Evolutionary conservation across 768 basidiomycete species (phyloP), one percentile per base, ranked within the genome.

Genomic region (Rhizopogon vinicolor): DNA sequence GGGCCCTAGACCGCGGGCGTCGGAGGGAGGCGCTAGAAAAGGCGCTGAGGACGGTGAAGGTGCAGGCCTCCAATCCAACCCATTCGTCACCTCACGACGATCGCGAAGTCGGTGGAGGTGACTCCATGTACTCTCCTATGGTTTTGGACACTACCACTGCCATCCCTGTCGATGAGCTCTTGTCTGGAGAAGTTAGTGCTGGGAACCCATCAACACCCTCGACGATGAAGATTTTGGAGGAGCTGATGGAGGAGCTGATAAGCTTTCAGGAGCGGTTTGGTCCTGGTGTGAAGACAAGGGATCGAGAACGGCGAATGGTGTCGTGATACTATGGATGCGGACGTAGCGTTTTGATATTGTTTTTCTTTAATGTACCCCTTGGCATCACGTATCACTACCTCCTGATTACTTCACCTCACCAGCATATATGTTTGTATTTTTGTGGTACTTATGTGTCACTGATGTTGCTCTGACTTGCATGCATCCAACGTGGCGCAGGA

Each of bases 181-280:
- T 50, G 35, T 62, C 16, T 13, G 29, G 33, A 6, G 44, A 53
- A 2, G 12, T 18, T 18, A n/a, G 31, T 28, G 40, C 37, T 49
- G 55, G 45, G 64, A 58, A 46, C 35, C 7, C 19, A 7, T 44
- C 52, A 40, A 42, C 41, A 49, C 60, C 62, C 45, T 66, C 67
- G 65, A 87, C 87, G 41, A 88, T 90, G 83, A 86, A 82, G 71
- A 78, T 89, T 75, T 91, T 96, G 87, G 93, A 93, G 66, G 91
- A 89, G 62, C 75, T 96, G 9, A 93, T 93, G 86, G 83, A 90
- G 64, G 93, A 95, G 68, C 73, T 95, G 25, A 91, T 94, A 59
- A 77, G 73, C 40, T 95, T 96, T 67, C 93, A 95, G 72, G 92
- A 95, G 67, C 79, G 83, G 53, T 94, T 90, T 72, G 89, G 89